Conservation (phyloP, 352 stramenopile species). For the Globisporangium orthogonon region DNA sequence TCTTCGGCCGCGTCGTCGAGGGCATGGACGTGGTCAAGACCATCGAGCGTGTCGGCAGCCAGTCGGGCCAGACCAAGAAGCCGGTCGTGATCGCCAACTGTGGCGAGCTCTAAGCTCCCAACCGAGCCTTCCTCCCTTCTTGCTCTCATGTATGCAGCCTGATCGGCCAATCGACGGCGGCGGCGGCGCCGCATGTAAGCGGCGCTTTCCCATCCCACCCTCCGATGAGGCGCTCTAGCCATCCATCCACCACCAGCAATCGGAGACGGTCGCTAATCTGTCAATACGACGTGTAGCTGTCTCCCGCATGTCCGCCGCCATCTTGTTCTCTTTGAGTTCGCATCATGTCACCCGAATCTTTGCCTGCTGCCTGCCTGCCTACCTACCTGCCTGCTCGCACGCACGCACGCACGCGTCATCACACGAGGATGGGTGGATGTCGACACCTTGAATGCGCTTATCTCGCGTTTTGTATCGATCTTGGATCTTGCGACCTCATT, state of each 20-base stretch:
- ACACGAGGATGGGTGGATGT: no score
- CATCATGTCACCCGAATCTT: neutral
- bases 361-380: no score
- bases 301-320: neutral
- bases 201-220: no score
- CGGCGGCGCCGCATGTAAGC: no score
- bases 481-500: no score
- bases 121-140: neutral
- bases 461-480: no score
- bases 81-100: constrained; percentile 93
- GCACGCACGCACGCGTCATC: no score
- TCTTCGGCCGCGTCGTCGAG: constrained; percentile 95
- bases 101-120: constrained; percentile 83
- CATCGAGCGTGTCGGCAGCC: constrained; percentile 94
- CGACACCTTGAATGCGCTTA: no score
- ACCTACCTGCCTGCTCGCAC: no score
- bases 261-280: neutral
- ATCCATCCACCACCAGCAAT: neutral
- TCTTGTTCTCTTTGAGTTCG: neutral
- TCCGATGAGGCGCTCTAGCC: neutral
- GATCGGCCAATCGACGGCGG: no score
- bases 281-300: neutral
- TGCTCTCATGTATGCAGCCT: constrained; percentile 1
- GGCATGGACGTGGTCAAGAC: constrained; percentile 97
- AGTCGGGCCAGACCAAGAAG: constrained; percentile 88